Conservation (phyloP, 2,329 filamentous ascomycete genomes). For the Esteya vermicola region DNA sequence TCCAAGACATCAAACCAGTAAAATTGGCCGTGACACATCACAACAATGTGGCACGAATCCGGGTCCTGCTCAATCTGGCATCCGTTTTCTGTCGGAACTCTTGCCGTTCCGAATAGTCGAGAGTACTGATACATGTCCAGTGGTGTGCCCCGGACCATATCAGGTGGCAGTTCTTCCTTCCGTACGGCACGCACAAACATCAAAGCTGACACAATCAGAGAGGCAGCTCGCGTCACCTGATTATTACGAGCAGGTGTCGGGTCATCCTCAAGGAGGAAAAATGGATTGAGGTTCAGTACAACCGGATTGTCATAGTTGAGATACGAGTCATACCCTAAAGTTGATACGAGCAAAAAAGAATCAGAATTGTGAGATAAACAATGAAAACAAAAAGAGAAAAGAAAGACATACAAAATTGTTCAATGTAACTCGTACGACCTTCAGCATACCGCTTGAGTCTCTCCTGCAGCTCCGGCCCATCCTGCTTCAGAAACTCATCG, state of each 20-base stretch:
- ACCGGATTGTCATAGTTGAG: constrained; percentile 96
- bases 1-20: constrained; percentile 99
- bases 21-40: constrained; percentile 88
- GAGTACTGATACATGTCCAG: constrained; percentile 99
- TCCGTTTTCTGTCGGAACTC: constrained; percentile 85
- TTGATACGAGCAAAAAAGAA: not conserved
- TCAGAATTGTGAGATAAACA: no score
- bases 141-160: constrained; percentile 68
- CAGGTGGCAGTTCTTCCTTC: constrained; percentile 82
- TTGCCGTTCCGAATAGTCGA: constrained; percentile 82
- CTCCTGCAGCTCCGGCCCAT: constrained; percentile 76
- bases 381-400: not conserved
- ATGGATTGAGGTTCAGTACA: constrained; percentile 92
- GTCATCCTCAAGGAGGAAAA: constrained; percentile 94
- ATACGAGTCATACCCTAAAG: constrained; percentile 90
- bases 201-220: constrained; percentile 75
- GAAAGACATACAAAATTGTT: constrained; percentile 76
- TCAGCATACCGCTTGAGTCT: constrained; percentile 81
- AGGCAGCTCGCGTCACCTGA: constrained; percentile 88
- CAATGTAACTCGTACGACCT: constrained; percentile 90
- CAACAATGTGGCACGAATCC: constrained; percentile 82
- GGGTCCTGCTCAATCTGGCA: constrained; percentile 94
- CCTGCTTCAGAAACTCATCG: constrained; percentile 64
- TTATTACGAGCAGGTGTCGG: constrained; percentile 93
- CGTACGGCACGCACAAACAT: constrained; percentile 88